Percentiles rank a stretch among this genome's conserved stretches.
phyloP scores from a whole-genome alignment of 441 rosid genomes.

The Syzygium malaccense region DNA sequence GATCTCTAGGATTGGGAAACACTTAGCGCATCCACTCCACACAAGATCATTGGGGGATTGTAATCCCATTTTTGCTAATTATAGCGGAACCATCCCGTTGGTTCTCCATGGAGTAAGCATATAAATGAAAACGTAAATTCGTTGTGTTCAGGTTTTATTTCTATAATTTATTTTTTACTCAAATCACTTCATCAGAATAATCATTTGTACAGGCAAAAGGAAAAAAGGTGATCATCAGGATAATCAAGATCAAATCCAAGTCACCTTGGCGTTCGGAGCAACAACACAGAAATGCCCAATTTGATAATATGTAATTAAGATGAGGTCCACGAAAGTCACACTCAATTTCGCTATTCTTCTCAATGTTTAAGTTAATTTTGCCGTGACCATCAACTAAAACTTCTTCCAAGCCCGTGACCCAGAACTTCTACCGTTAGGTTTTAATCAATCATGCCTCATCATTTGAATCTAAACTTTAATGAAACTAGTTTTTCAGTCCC shows the following conservation, averaged over 20 bases:
- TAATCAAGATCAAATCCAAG: background rate
- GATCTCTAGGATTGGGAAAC: background rate
- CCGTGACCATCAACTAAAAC: background rate
- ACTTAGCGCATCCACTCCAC: too few relatives aligned
- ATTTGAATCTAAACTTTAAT: background rate
- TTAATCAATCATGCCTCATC: background rate
- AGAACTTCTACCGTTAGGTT: background rate
- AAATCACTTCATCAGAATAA: too few relatives aligned
- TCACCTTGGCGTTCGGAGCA: accelerated
- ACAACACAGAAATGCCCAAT: background rate
- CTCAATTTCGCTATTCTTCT: too few relatives aligned
- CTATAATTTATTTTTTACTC: background rate
- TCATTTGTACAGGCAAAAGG: accelerated
- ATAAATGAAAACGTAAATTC: background rate
- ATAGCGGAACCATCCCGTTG: background rate
- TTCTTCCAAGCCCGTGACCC: background rate
- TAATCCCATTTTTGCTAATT: background rate
- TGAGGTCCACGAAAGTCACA: background rate
- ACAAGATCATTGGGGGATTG: background rate
- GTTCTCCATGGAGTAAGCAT: background rate
- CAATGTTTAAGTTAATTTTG: background rate
- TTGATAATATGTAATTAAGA: background rate
- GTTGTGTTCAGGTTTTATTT: background rate
- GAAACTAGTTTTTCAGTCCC: background rate
- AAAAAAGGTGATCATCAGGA: background rate